A percentile compares a stretch with the other conserved stretches of the same genome.
These are phyloP conservation scores for Dictyostelium firmibasis DNA, from an alignment of 78 protist species.

Conservation along the genomic window DNA sequence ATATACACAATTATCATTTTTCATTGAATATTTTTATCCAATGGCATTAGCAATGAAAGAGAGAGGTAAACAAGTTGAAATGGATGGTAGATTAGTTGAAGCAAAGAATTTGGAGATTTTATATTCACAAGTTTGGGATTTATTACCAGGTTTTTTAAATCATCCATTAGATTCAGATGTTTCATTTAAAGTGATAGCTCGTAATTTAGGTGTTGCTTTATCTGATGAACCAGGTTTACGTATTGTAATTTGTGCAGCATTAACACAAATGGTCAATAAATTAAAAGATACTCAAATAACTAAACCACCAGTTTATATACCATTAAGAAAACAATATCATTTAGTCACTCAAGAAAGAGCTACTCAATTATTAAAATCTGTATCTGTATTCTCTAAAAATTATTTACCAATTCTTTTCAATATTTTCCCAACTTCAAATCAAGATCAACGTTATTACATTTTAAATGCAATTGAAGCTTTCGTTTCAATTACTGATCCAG, in stretches of 20 bases:
- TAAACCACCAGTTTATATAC: neutral
- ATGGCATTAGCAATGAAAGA: conserved; percentile 4
- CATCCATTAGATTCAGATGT: conserved; percentile 18
- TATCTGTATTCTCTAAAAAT: conserved; percentile 32
- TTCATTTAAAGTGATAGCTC: conserved; percentile 33
- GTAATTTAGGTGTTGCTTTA: conserved; percentile 10
- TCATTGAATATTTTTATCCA: conserved; percentile 55
- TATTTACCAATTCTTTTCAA: conserved; percentile 63
- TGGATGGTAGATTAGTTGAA: conserved; percentile 2
- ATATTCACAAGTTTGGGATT: conserved; percentile 47
- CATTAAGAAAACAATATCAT: conserved; percentile 2
- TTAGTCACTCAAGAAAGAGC: conserved; percentile 8
- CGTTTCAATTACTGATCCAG: conserved; percentile 29
- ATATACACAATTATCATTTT: conserved; percentile 23
- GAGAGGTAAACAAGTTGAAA: neutral
- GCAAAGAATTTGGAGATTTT: conserved; percentile 50
- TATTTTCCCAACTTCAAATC: conserved; percentile 26
- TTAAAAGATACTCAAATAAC: conserved; percentile 4
- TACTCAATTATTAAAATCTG: neutral
- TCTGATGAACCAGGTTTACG: conserved; percentile 7
- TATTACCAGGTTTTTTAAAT: conserved; percentile 61
- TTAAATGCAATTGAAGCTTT: conserved; percentile 39
- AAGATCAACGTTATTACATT: conserved; percentile 9
- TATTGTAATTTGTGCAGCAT: neutral
- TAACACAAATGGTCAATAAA: conserved; percentile 20